Evolutionary conservation across 257 asterid species (phyloP).

Genomic region (Phtheirospermum japonicum): DNA sequence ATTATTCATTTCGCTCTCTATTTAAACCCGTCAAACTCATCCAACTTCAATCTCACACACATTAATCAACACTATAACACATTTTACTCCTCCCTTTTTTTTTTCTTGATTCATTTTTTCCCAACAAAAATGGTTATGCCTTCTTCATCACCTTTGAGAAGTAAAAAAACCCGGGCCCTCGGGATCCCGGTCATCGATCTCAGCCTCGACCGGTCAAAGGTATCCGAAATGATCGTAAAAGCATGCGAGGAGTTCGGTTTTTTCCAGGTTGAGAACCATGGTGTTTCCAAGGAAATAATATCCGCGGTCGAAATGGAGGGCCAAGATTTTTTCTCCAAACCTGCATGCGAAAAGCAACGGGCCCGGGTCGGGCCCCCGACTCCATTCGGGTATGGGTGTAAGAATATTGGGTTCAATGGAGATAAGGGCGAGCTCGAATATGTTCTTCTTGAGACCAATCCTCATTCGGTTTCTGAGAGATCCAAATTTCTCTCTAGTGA

Average conservation of each 20-base stretch:
- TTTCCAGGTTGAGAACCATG: conserved; percentile 62
- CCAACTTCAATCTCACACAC: too few relatives aligned
- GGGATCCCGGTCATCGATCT: conserved; percentile 60
- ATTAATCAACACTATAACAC: too few relatives aligned
- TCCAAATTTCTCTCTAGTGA: conserved; percentile 42
- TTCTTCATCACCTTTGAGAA: conserved; percentile 35
- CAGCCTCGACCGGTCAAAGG: conserved; percentile 32
- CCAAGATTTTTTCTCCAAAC: conserved; percentile 41
- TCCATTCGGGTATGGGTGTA: conserved; percentile 79
- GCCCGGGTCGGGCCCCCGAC: conserved; percentile 43
- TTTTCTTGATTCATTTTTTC: background rate
- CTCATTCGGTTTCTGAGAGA: conserved; percentile 34
- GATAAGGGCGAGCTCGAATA: conserved; percentile 78
- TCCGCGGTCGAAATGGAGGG: conserved; percentile 47
- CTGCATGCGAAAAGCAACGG: conserved; percentile 44
- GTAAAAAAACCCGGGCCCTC: conserved; percentile 35
- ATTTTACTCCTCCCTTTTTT: background rate
- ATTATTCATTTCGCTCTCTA: conserved; percentile 23
- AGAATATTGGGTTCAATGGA: conserved; percentile 71
- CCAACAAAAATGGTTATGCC: conserved; percentile 35
- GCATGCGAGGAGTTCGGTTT: conserved; percentile 71
- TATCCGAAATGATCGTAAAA: conserved; percentile 37
- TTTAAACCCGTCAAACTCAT: conserved; percentile 25
- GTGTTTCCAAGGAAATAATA: conserved; percentile 42
- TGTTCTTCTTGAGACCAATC: conserved; percentile 52